Evolutionary conservation across 495 filamentous ascomycete species (phyloP), one percentile per base, ranked within the genome.

Genomic region (Penicillium manginii): DNA sequence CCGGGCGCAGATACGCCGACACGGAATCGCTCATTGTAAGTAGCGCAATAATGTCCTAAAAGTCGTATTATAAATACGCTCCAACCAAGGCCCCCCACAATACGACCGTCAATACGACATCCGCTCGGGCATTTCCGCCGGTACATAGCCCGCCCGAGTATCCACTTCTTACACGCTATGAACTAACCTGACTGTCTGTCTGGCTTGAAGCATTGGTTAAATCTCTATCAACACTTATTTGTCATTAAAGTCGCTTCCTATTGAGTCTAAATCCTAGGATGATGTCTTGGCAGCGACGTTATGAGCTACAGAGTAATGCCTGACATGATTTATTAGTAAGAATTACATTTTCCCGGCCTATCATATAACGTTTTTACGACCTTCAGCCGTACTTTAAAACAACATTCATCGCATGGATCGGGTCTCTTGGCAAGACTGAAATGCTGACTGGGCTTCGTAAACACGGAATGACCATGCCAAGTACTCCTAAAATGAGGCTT

Each of bases 31-130:
- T 29, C 6, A 29, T 29, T 29, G 26, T 29, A 8, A 29, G 26
- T 5, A 29, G 26, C 3, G 3, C 26, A 29, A 8, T 29, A 15
- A 31, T 15, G 11, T 29, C 15, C 11, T 6, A 14, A 4, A 50
- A 51, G 49, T 51, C 61, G 61, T 64, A 64, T 64, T 60, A 64
- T 21, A 45, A 64, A 64, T 64, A 64, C 61, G 61, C 61, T 49
- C 50, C 9, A 55, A 46, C 21, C 12, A 14, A 49, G 37, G 11
- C 19, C 29, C 22, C 15, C 12, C 40, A 43, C 26, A 43, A 43
- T 43, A 43, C 40, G 40, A 43, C 40, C 4, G n/a, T 6, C 15
- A 43, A 58, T 53, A 43, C 23, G 49, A 47, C 35, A 35, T 35
- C 32, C 22, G 17, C n/a, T 43, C 40, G 19, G 17, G 17, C 40